Evolutionary conservation across 1,284 basidiomycete genomes (phyloP), one percentile per base, ranked within the genome.

Genomic region (Sanghuangporus weigelae): DNA sequence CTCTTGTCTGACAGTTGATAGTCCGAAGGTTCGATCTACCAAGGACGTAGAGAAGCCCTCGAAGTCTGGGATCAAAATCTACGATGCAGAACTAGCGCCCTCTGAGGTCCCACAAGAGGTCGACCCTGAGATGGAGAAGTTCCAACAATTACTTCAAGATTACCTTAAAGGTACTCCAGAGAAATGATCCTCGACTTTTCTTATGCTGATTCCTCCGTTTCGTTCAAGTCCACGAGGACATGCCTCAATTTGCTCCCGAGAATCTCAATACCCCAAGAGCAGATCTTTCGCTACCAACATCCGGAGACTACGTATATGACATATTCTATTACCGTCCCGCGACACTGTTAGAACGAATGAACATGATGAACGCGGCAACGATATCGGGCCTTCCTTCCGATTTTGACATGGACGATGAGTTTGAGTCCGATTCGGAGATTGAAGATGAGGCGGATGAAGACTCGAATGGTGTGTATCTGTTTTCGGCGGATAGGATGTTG

Each of bases 371-470:
- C 60, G 75, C 88, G 63, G 90, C 80, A n/a, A 90, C 81, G 1
- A 71, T 91, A 88, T 89, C 84, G 23, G 87, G 87, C 7, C 74
- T 91, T 3, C 87, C 89, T 35, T 76, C 79, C 16, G 68, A 71
- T 23, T 70, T 83, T 76, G 42, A 82, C 67, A 83, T 84, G 38
- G 84, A 84, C 7, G 82, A 82, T 26, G 85, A 86, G 40, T 83
- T 82, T 0, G 66, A 63, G 38, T 64, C 62, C 14, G 67, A 67
- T 7, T 67, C 62, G 8, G 88, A 89, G 65, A 79, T 79, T 63
- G 86, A 85, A 66, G 90, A 90, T 63, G 87, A 89, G 67, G 90
- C 84, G 2, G 90, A 92, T 65, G 90, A 92, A 69, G 89, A 92
- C 68, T 92, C 89, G 0, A 92, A 92, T 73, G 88, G 89, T 89